A percentile compares a stretch with the other conserved stretches of the same genome.
These are phyloP conservation scores for Acephala macrosclerotiorum DNA, from an alignment of 2,329 filamentous ascomycete species.

Conservation along the genomic window DNA sequence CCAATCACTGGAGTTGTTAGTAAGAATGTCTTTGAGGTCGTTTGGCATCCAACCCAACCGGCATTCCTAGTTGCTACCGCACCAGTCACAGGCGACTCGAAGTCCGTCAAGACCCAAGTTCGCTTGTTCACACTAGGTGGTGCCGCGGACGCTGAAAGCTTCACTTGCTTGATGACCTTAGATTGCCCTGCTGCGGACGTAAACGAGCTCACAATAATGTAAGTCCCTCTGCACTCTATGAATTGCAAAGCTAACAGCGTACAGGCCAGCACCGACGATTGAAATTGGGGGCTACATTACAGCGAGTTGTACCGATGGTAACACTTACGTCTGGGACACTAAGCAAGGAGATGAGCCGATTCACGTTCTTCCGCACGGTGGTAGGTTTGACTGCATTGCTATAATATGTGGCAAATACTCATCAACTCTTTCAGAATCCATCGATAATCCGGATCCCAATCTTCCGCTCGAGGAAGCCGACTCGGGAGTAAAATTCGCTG, in stretches of 20 bases:
- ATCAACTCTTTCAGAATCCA: constrained; percentile 33
- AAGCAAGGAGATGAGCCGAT: constrained; percentile 61
- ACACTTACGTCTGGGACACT: constrained; percentile 70
- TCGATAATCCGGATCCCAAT: constrained; percentile 42
- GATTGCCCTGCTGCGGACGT: constrained; percentile 68
- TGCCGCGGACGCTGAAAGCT: constrained; percentile 45
- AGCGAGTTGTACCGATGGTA: constrained; percentile 67
- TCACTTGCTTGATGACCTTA: constrained; percentile 58
- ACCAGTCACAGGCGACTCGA: constrained; percentile 52
- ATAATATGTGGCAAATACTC: constrained; percentile 16
- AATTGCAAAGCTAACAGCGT: constrained; percentile 35
- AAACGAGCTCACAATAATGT: constrained; percentile 66
- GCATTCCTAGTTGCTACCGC: constrained; percentile 66
- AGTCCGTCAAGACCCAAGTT: constrained; percentile 60
- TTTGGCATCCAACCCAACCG: constrained; percentile 64
- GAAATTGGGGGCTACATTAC: constrained; percentile 59
- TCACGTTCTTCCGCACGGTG: constrained; percentile 62
- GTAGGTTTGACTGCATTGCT: constrained; percentile 35
- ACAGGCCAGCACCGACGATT: constrained; percentile 64
- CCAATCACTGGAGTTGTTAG: constrained; percentile 58
- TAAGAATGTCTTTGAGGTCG: constrained; percentile 70
- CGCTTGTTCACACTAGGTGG: constrained; percentile 55
- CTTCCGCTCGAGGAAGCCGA: constrained; percentile 58
- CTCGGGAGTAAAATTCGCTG: constrained; percentile 68
- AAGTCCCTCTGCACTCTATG: constrained; percentile 26